Evolutionary conservation across 345 rosid species (phyloP).

Genomic region (Lepidium africanum): DNA sequence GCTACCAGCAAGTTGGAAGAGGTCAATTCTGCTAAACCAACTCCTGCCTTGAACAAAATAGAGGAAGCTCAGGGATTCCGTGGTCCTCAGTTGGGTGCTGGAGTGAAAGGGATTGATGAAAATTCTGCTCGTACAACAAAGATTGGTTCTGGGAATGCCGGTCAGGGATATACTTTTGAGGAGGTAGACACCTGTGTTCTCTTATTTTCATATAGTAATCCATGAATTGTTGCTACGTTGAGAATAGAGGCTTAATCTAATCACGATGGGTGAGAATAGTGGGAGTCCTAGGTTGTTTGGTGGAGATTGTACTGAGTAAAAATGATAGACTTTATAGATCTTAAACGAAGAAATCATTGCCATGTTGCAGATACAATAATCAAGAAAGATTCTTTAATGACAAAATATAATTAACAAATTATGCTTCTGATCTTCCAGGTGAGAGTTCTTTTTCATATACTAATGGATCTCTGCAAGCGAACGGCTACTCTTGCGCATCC

Average conservation of each 20-base stretch:
- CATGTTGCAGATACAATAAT: background rate
- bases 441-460: conserved; percentile 92
- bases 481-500: conserved; percentile 69
- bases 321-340: background rate
- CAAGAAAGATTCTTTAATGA: background rate
- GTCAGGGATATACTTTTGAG: conserved; percentile 98
- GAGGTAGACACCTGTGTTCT: conserved; percentile 48
- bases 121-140: conserved; percentile 63
- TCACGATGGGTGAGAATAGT: conserved; percentile 8
- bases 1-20: conserved; percentile 75
- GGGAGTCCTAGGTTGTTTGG: background rate
- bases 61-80: conserved; percentile 74
- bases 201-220: background rate
- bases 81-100: conserved; percentile 55
- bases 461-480: conserved; percentile 94
- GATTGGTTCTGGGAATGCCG: conserved; percentile 94
- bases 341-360: background rate
- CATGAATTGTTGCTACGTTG: background rate
- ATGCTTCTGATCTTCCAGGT: conserved; percentile 47
- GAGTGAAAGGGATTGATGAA: conserved; percentile 79
- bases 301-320: background rate
- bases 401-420: background rate
- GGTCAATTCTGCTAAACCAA: conserved; percentile 56
- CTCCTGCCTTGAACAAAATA: conserved; percentile 44
- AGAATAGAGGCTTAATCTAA: background rate